Base-by-base conservation (phyloP, 108 stramenopile species). In the Aureococcus anophagefferens region DNA sequence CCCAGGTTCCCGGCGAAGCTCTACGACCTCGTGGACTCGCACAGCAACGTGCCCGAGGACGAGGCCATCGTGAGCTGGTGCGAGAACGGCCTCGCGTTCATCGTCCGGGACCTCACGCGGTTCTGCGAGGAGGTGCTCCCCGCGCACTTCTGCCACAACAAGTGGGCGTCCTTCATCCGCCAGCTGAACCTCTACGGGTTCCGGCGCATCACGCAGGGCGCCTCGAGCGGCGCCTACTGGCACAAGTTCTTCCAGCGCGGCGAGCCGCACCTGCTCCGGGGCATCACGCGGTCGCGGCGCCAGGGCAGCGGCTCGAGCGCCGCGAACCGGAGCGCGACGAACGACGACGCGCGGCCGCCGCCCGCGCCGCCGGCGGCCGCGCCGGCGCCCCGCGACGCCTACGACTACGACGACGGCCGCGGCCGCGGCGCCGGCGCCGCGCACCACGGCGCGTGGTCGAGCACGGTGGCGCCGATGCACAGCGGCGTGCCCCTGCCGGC, bases 181-280 rank as follows among this genome's bases (percentile, higher is more conserved):
- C 82, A 83, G 74, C 73, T 81, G 25, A 83, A 83, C 44, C 64
- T 83, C 17, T 83, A 83, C 45, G 82, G 82, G 44, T 83, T 81
- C 73, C 70, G 82, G 25, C 72, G 81, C 67, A 66, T 83, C 25
- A 81, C 81, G 35, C 79, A 76, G 37, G 82, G 82, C 3, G 62
- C 65, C 0, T 78, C 79, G 63, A 69, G 72, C 0, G 82, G 82
- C n/a, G 78, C 70, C 14, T 83, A 83, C 59, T 79, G 74, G 65
- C 82, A 83, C 74, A 76, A 76, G 5, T 76, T 66, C 16, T 83
- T 83, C 65, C 76, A 77, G 45, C 51, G 72, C 59, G 78, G 65
- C n/a, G 69, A 76, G 16, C 74, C 65, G n/a, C 81, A 83, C 5
- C 75, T 77, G 21, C 51, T 59, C 21, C 51, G 51, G 7, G 51